Conservation (phyloP, 2,329 filamentous ascomycete genomes). For the Stagonosporopsis chrysanthemi region DNA sequence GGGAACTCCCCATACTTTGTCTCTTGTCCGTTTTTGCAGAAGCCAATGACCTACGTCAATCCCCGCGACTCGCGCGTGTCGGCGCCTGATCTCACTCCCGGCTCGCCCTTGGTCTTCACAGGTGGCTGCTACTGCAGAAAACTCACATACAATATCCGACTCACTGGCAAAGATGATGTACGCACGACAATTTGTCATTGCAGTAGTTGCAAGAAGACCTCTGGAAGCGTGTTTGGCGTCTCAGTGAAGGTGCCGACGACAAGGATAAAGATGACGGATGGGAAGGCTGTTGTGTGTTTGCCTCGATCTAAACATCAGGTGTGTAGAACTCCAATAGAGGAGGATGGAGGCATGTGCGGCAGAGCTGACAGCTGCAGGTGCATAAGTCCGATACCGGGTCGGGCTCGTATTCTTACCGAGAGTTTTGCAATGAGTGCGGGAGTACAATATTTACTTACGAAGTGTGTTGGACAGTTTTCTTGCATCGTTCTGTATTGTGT, state of each 20-base stretch:
- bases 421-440: conserved; percentile 63
- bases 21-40: background rate
- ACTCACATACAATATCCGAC: conserved; percentile 56
- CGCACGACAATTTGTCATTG: conserved; percentile 63
- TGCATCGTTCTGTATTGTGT: background rate
- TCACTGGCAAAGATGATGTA: conserved; percentile 57
- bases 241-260: conserved; percentile 60
- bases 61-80: background rate
- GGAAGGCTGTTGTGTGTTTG: conserved; percentile 23
- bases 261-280: conserved; percentile 50
- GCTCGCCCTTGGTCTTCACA: conserved; percentile 30
- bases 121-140: conserved; percentile 59
- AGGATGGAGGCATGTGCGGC: background rate
- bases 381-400: conserved; percentile 61
- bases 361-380: conserved; percentile 35
- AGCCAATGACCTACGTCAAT: conserved; percentile 14
- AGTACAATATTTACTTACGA: conserved; percentile 62
- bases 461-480: conserved; percentile 6
- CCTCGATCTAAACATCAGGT: background rate
- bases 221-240: conserved; percentile 60
- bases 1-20: background rate
- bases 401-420: conserved; percentile 56
- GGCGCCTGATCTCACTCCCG: background rate
- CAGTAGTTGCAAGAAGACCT: conserved; percentile 62
- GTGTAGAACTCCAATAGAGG: background rate